Base-by-base conservation (phyloP, 1,284 basidiomycete species). In the Sanguinoderma infundibulare region DNA sequence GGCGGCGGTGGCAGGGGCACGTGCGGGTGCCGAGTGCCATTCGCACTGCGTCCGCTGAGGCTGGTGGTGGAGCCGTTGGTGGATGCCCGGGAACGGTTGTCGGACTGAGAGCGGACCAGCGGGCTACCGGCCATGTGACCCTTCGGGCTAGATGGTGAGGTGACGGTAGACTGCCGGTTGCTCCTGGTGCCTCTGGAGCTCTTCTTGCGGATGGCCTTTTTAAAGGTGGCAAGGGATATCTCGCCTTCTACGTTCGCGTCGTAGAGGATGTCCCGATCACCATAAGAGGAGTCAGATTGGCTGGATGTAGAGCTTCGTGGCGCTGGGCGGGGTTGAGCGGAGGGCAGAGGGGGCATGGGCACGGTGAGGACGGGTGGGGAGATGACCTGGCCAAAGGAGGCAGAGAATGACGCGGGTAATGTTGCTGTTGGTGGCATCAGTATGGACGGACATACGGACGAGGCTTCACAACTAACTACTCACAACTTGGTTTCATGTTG, bases 271-370 rank as follows among this genome's bases (percentile, higher is more conserved):
- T 44, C 32, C 5, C 17, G 44, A 20, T 63, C 58, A 44, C 40
- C 52, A 12, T 34, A 59, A 7, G 53, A 49, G 22, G 59, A 64
- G 46, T 58, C 52, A n/a, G 62, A 64, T n/a, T 57, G 35, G 32
- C 57, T 55, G 34, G 56, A 52, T 8, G 38, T 42, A 1, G 63
- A 64, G 57, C 49, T 56, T 42, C 62, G 62, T 6, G 62, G 55
- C n/a, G 30, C 20, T 0, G 56, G 59, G 9, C 63, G 77, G 30
- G 87, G 82, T 57, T 81, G 85, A 15, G 84, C 72, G 6, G 86
- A 85, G 8, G 89, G 83, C 30, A 90, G 76, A 6, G 87, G 82
- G 17, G 89, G 89, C 82, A 90, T 87, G 49, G 84, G 85, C 63
- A 89, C 86, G 62, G 82, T 82, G 39, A 90, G 73, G 39, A 84